Conservation (phyloP, 208 protist species). For the Trypanosoma platydactyli region DNA sequence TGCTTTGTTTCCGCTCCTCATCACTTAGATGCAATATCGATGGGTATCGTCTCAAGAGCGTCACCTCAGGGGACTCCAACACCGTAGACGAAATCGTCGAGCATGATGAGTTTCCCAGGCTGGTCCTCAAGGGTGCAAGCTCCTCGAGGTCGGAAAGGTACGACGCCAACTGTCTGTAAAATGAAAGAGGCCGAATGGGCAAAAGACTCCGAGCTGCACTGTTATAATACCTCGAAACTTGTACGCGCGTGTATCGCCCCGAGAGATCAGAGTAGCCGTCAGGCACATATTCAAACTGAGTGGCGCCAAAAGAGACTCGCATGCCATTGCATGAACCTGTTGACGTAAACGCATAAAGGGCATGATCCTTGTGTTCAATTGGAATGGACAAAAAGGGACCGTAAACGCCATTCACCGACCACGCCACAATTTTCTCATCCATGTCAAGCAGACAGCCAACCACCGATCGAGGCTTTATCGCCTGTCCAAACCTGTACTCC, state of each 20-base stretch:
- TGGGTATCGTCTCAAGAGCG: conserved; percentile 56
- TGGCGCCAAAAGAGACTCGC: conserved; percentile 58
- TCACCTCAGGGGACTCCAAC: conserved; percentile 22
- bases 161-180: conserved; percentile 81
- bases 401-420: conserved; percentile 81
- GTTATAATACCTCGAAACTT: conserved; percentile 46
- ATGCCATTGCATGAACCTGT: conserved; percentile 81
- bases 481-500: conserved; percentile 75
- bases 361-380: conserved; percentile 33
- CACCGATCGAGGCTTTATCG: conserved; percentile 50
- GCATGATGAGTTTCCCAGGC: conserved; percentile 8
- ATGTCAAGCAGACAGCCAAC: conserved; percentile 88
- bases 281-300: conserved; percentile 82
- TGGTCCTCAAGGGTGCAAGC: conserved; percentile 5
- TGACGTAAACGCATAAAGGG: conserved; percentile 80
- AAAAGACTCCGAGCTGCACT: conserved; percentile 45
- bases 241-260: conserved; percentile 55
- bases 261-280: conserved; percentile 84
- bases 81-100: conserved; percentile 17
- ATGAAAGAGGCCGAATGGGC: conserved; percentile 52
- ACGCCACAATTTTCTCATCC: conserved; percentile 67
- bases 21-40: conserved; percentile 38
- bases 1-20: conserved; percentile 40
- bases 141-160: conserved; percentile 81
- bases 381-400: conserved; percentile 81